Base-by-base conservation (phyloP, 495 filamentous ascomycete genomes). In the Aspergillus bridgeri region DNA sequence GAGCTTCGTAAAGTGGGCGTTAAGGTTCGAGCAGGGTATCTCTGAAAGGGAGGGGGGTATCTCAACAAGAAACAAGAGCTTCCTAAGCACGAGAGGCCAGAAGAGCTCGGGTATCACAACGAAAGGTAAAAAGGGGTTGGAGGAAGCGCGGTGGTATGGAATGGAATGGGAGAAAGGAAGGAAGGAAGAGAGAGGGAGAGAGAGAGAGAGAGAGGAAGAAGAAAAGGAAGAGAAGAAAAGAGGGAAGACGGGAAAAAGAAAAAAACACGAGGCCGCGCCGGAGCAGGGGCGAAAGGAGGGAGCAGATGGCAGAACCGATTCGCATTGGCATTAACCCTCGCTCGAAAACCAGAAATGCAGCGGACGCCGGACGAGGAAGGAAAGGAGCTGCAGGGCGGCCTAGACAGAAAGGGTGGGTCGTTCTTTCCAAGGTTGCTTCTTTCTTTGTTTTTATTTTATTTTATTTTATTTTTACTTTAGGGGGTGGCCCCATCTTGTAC, bases 71-170 rank as follows among this genome's bases (percentile, higher is more conserved):
- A 75, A 75, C 70, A 70, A 70, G 66, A 76, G 72, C 72, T 65
- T 57, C 60, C 52, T 54, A 51, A 59, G 62, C 59, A 53, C 61
- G 58, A 50, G 3, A 58, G 57, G 61, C 63, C 48, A 66, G 59
- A 65, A 67, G 59, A 76, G 72, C 74, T 71, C 69, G 76, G 75
- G 75, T 77, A 79, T 77, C 75, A 79, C 69, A 77, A 75, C 58
- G 61, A 71, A 70, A 66, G 61, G 58, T 54, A 71, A 59, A 63
- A 54, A 53, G 51, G n/a, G 62, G 50, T 57, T 52, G 62, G 53
- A 59, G 61, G 59, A 56, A 54, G 58, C 55, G 57, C 52, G 17
- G 60, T 65, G 65, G 65, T 58, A 65, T 59, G 65, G 64, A 64
- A 64, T 59, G 65, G 61, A 66, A 64, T 60, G 62, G 57, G 59